Conservation (phyloP, 202 grass and related monocot species). For the Digitaria exilis region DNA sequence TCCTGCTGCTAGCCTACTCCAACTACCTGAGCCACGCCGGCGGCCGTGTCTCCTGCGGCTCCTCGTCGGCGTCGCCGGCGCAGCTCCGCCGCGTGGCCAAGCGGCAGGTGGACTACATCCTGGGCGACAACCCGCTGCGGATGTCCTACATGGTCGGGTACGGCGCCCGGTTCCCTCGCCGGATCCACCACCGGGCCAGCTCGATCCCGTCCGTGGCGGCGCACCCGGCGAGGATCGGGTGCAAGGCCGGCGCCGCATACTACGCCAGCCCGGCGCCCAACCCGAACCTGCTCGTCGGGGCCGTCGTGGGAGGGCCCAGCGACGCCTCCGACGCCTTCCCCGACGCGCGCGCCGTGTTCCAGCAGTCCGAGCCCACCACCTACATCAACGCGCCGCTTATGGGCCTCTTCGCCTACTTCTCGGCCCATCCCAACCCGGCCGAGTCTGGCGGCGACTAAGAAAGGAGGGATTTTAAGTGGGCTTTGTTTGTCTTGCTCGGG, state of each 20-base stretch:
- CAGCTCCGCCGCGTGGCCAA: conserved; percentile 82
- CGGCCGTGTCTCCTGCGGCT: conserved; percentile 59
- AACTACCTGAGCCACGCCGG: conserved; percentile 91
- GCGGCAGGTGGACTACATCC: conserved; percentile 71
- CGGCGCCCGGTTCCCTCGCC: conserved; percentile 61
- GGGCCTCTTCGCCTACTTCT: conserved; percentile 86
- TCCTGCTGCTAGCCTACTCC: conserved; percentile 90
- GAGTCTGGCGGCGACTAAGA: conserved; percentile 47
- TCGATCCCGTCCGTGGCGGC: conserved; percentile 74
- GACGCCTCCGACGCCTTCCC: conserved; percentile 73
- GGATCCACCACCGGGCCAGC: conserved; percentile 93
- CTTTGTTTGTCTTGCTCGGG: background rate
- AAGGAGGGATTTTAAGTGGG: conserved; percentile 3
- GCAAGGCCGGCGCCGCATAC: conserved; percentile 74
- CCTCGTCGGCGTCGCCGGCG: conserved; percentile 50
- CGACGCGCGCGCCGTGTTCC: conserved; percentile 68
- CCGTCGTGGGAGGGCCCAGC: conserved; percentile 79
- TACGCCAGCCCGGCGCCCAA: conserved; percentile 70
- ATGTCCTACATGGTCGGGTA: conserved; percentile 99
- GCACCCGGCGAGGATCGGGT: conserved; percentile 72
- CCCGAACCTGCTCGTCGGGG: conserved; percentile 78
- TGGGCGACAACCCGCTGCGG: conserved; percentile 87
- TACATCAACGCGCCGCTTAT: conserved; percentile 93
- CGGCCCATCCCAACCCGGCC: conserved; percentile 70
- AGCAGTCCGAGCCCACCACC: conserved; percentile 96